Base-by-base conservation (phyloP, 345 rosid genomes). In the Gossypium longicalyx region DNA sequence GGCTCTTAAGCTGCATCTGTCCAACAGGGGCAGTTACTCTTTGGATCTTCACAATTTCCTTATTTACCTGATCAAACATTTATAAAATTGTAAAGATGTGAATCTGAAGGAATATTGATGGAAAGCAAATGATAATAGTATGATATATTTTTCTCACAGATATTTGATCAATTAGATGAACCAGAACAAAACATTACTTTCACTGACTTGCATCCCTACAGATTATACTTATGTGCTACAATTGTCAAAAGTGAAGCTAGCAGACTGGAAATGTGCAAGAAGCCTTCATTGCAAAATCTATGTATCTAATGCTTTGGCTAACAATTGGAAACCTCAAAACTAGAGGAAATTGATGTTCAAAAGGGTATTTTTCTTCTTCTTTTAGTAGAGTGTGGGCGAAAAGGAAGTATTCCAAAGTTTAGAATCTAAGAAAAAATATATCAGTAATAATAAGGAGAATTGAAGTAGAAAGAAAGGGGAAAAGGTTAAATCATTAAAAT, bases 11-110 rank as follows among this genome's bases (percentile, higher is more conserved):
- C 81, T 95, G 99, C 87, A 89, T 84, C 82, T 93, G 97, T 20
- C 99, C 99, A 77, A 91, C 99, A 76, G 97, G 91, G 1, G 99
- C 98, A n/a, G 89, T 87, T 66, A 93, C 94, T 83, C 97, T 88
- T 77, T 93, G 99, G 49, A 89, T 83, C 89, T 91, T 93, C 85
- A 93, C 99, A 63, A 95, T 95, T 86, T 93, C 98, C 78, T 83
- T 86, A 77, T 95, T 95, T 9, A 93, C 82, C 99, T 95, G 86
- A 73, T 34, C 61, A 29, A 53, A 11, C 44, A 27, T 9, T 69
- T 2, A 27, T 51, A 51, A 51, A 16, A 16, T 16, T 51, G 7
- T 47, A 22, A 67, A 15, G 9, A 52, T 70, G 27, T 0, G 10
- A 56, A 70, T 47, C 54, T 17, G 13, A 25, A 48, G 57, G 22